Base-by-base conservation (phyloP, 169 alveolate species). In the Plasmodium gonderi region DNA sequence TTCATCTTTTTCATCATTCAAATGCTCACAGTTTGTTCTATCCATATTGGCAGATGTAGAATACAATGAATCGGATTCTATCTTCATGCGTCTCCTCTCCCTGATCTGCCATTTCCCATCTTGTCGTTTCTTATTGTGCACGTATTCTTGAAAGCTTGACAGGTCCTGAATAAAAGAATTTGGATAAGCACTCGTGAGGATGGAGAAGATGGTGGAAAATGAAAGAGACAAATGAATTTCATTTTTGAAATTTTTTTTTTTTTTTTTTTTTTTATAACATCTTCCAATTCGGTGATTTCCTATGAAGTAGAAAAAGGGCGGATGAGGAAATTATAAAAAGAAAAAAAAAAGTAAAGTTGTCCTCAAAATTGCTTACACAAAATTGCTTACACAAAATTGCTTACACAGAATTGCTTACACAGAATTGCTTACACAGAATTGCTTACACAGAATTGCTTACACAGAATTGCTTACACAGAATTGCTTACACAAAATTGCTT, bases 61-160 rank as follows among this genome's bases (percentile, higher is more conserved):
- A 40, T 82, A 68, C 14, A 69, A 36, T 23, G 89, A 38, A 14
- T 23, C 4, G 54, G 33, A 6, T 3, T 82, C 76, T 20, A 82
- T 38, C 17, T 33, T 33, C 38, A 5, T 47, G 36, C 9, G 23
- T 5, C 64, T 82, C 6, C 47, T 45, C 49, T 33, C 51, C 14
- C 40, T 36, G 6, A 12, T 5, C 54, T 74, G 79, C 23, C 76
- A 54, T n/a, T 69, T 82, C 76, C 51, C 76, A 20, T 82, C 82
- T 45, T 12, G 8, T 6, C 38, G 14, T 44, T 69, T 45, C 38
- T 20, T 49, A 3, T 1, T 29, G 31, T 36, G 17, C 29, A 82
- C 12, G 14, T 82, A 82, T 47, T 82, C 91, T 17, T 68, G 54
- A 23, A 82, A 82, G 17, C 91, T 82, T 1, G 76, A 47, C 26